These are phyloP conservation scores for Sphaerobolus stellatus DNA, from an alignment of 1,284 basidiomycete genomes.

Conservation along the genomic window DNA sequence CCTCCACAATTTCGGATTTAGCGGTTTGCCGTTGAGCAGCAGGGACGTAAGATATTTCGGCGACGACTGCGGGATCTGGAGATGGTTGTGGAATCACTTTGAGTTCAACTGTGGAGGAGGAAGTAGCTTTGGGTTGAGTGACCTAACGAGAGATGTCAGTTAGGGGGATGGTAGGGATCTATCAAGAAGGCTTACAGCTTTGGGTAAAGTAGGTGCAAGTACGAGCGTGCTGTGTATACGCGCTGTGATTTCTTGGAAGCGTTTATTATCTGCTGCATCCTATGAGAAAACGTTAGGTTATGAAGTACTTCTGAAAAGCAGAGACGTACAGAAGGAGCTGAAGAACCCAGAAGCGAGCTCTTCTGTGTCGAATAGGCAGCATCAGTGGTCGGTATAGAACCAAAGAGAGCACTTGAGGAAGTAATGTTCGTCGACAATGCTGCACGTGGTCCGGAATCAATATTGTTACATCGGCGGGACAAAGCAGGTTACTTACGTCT, in stretches of 20 bases:
- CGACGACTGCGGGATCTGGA: slow-evolving; percentile 30
- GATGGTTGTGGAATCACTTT: slow-evolving; percentile 1
- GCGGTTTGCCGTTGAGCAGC: slow-evolving; percentile 45
- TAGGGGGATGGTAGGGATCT: neutral
- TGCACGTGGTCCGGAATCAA: slow-evolving; percentile 1
- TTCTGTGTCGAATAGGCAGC: slow-evolving; percentile 28
- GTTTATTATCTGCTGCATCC: slow-evolving; percentile 1
- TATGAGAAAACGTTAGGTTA: too few relatives aligned
- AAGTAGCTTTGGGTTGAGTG: neutral
- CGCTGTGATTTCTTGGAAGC: slow-evolving; percentile 38
- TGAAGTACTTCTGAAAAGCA: too few relatives aligned
- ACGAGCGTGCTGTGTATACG: slow-evolving; percentile 44
- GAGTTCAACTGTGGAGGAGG: neutral
- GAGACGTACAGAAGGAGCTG: neutral
- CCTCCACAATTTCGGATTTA: slow-evolving; percentile 34
- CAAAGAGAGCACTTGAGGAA: slow-evolving; percentile 31
- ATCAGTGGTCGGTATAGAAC: slow-evolving; percentile 14
- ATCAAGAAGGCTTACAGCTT: slow-evolving; percentile 18
- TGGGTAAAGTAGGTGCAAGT: slow-evolving; percentile 50
- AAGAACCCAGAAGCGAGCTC: slow-evolving; percentile 44
- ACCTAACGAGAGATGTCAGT: neutral
- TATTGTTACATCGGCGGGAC: neutral
- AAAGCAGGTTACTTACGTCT: slow-evolving; percentile 7
- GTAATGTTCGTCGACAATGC: slow-evolving; percentile 13
- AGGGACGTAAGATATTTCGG: slow-evolving; percentile 73